Percentiles rank a stretch among this genome's conserved stretches.
phyloP scores from a whole-genome alignment of 176 grass and related monocot genomes.

The Triticum turgidum region DNA sequence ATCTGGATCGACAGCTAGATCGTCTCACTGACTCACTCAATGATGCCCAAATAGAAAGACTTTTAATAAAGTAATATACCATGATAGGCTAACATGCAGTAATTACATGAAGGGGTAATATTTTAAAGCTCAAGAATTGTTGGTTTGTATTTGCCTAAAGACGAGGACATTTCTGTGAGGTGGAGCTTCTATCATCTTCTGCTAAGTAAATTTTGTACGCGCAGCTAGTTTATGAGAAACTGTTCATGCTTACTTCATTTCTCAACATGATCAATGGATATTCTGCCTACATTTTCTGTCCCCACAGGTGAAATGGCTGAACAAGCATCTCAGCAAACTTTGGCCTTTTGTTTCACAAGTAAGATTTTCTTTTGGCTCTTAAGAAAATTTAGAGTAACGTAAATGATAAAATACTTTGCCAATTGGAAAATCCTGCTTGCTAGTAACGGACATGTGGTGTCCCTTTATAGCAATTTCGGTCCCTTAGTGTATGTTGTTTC shows the following conservation, averaged over 20 bases:
- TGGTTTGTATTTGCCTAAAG: neutral
- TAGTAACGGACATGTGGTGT: conserved; percentile 5
- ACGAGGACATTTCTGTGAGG: neutral
- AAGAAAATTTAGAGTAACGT: conserved; percentile 4
- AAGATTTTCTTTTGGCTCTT: conserved; percentile 24
- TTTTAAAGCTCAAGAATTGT: neutral
- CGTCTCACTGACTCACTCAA: no score
- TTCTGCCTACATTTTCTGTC: conserved; percentile 25
- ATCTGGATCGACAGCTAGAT: no score
- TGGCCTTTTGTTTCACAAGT: conserved; percentile 90
- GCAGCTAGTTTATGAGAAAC: neutral
- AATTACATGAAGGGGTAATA: neutral
- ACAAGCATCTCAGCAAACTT: conserved; percentile 88
- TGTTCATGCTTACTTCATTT: conserved; percentile 20
- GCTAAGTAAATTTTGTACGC: neutral
- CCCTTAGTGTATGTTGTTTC: conserved; percentile 11
- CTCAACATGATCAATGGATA: conserved; percentile 2
- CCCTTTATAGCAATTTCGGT: neutral
- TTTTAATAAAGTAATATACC: neutral
- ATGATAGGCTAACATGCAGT: neutral
- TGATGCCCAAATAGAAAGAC: no score
- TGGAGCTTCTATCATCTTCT: conserved; percentile 1
- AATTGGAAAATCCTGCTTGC: conserved; percentile 11
- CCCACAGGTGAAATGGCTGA: conserved; percentile 93
- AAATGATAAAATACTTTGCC: conserved; percentile 4